Conservation (phyloP, 2,329 filamentous ascomycete species). For the Lizonia empirigonia region DNA sequence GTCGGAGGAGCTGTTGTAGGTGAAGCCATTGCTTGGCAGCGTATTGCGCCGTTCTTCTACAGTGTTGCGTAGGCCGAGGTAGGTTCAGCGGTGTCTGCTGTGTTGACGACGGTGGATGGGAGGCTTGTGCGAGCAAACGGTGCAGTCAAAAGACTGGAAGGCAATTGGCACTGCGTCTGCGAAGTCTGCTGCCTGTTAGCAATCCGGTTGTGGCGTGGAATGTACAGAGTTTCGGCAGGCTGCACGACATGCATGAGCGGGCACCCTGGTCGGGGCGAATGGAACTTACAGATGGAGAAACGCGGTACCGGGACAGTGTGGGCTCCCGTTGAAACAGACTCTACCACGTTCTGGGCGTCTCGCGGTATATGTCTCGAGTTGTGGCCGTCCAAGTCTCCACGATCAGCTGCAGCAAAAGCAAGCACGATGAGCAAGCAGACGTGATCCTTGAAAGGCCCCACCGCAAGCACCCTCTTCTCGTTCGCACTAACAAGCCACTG, state of each 20-base stretch:
- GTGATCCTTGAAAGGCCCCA: constrained; percentile 19
- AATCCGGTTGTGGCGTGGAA: constrained; percentile 18
- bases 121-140: not conserved
- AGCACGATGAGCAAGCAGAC: constrained; percentile 19
- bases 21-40: constrained; percentile 36
- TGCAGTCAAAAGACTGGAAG: constrained; percentile 3
- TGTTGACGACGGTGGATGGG: not conserved
- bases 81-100: not conserved
- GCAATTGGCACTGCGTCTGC: not conserved
- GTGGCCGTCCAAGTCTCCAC: constrained; percentile 12
- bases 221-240: constrained; percentile 14
- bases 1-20: constrained; percentile 27
- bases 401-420: constrained; percentile 7
- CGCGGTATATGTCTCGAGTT: constrained; percentile 6
- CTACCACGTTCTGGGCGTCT: not conserved
- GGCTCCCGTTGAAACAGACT: constrained; percentile 1
- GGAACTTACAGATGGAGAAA: constrained; percentile 23
- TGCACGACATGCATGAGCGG: constrained; percentile 21
- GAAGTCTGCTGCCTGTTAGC: constrained; percentile 21
- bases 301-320: constrained; percentile 6
- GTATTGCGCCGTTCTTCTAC: constrained; percentile 8
- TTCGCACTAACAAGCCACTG: constrained; percentile 26
- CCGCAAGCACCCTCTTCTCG: constrained; percentile 16
- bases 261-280: constrained; percentile 25
- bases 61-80: not conserved